Base-by-base conservation (phyloP, 768 basidiomycete species). In the Leccinum rimulosum region DNA sequence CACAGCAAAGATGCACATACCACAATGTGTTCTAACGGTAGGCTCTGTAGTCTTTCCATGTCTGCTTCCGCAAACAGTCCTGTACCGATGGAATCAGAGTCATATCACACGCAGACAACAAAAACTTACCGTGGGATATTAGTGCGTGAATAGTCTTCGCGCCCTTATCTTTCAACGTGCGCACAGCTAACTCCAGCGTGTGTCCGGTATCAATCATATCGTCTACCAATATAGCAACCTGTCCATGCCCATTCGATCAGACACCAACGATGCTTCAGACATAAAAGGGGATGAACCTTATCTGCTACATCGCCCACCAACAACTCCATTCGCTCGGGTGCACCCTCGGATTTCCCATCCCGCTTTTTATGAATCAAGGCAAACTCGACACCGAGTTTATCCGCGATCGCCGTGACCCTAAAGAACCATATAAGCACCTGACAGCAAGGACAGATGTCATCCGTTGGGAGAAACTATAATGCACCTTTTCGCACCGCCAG, bases 201-300 rank as follows among this genome's bases (percentile, higher is more conserved):
- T 80, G 82, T 12, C 95, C 96, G 6, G 93, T 93, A 72, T 99
- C 97, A 68, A 97, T 89, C 96, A 99, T 98, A 70, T 99, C 97
- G 72, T 99, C 97, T 35, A 99, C 93, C 50, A 99, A 82, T 69
- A 99, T 93, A 40, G 92, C 95, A 55, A 95, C 83, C 90, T 94
- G 56, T 49, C 25, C 6, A 51, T 3, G 10, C 40, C 50, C 35
- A 14, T 22, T 50, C 52, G 45, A 57, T 60, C 60, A 61, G 58
- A 12, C 55, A 63, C 50, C n/a, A 9, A 51, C 10, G 7, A 12
- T 33, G 5, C 51, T 17, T 22, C 48, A 30, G 50, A 36, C 30
- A 50, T 45, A 49, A 50, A 36, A 57, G 56, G 56, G 11, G 31
- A 47, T 54, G 6, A 65, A 83, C 92, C 80, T 97, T 98, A 79